Conservation (phyloP, 352 stramenopile genomes). For the Phytophthora pini region DNA sequence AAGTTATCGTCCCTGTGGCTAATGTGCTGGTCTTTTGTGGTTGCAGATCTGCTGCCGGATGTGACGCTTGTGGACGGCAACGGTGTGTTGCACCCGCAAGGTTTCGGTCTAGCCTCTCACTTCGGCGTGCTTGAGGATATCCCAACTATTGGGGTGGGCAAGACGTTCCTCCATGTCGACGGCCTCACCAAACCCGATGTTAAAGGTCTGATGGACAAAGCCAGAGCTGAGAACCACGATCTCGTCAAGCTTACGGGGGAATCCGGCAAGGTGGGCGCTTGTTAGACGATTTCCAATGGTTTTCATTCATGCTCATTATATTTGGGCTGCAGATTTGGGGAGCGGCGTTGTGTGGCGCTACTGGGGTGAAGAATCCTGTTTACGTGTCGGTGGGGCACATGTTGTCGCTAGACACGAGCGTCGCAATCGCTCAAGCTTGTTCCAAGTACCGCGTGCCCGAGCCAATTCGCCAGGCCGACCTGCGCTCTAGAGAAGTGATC, state of each 20-base stretch:
- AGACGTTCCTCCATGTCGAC: slow-evolving; percentile 91
- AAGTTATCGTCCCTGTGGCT: background rate
- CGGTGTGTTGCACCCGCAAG: slow-evolving; percentile 85
- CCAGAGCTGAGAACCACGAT: slow-evolving; percentile 38
- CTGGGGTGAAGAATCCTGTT: slow-evolving; percentile 75
- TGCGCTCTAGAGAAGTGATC: slow-evolving; percentile 82
- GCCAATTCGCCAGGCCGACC: slow-evolving; percentile 85
- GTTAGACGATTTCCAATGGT: background rate
- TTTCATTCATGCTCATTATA: slow-evolving; percentile 1
- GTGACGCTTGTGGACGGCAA: slow-evolving; percentile 95
- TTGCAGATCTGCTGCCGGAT: slow-evolving; percentile 71
- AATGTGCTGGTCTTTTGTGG: background rate
- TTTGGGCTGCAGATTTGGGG: slow-evolving; percentile 65
- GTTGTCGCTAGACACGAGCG: slow-evolving; percentile 66
- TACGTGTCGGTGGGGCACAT: slow-evolving; percentile 87
- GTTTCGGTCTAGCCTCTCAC: slow-evolving; percentile 94
- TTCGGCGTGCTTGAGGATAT: slow-evolving; percentile 91
- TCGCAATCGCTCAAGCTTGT: slow-evolving; percentile 64
- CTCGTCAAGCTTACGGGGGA: slow-evolving; percentile 56
- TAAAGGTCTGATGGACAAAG: slow-evolving; percentile 57
- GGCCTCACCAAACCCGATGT: slow-evolving; percentile 80
- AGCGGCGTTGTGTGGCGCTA: slow-evolving; percentile 67
- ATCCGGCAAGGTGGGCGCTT: slow-evolving; percentile 56
- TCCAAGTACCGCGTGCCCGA: slow-evolving; percentile 80
- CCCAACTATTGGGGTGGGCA: slow-evolving; percentile 91